Evolutionary conservation across 768 basidiomycete genomes (phyloP).

Genomic region (Boletus patriciae): DNA sequence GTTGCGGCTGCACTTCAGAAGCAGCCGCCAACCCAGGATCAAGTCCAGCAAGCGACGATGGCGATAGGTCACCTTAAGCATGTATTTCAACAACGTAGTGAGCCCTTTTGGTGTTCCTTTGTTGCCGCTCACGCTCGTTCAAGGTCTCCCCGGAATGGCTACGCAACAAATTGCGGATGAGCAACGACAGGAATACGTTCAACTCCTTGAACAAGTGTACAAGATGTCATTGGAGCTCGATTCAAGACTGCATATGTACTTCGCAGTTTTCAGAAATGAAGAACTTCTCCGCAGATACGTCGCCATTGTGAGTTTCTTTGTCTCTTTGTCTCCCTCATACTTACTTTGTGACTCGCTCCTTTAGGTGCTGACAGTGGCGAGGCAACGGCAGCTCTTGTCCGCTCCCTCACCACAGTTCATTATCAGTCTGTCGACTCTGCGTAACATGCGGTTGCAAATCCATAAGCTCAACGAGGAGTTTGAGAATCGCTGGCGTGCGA

Average conservation of each 20-base stretch:
- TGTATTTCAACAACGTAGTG: constrained; percentile 35
- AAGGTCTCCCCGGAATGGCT: constrained; percentile 39
- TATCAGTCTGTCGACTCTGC: constrained; percentile 39
- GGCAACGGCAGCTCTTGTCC: constrained; percentile 30
- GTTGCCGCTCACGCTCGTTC: constrained; percentile 9
- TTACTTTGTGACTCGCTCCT: constrained; percentile 9
- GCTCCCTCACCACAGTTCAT: constrained; percentile 33
- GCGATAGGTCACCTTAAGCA: constrained; percentile 36
- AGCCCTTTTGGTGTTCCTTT: constrained; percentile 13
- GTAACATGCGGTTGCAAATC: constrained; percentile 45
- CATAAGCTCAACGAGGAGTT: constrained; percentile 44
- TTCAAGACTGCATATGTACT: constrained; percentile 47
- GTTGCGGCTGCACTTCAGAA: constrained; percentile 1
- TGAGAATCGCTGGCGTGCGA: constrained; percentile 27
- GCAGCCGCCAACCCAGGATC: constrained; percentile 32
- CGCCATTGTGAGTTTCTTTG: constrained; percentile 48
- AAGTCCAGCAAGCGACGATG: constrained; percentile 31
- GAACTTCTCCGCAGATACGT: constrained; percentile 50
- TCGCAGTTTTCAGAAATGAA: constrained; percentile 47
- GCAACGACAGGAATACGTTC: constrained; percentile 53
- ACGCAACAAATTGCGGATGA: constrained; percentile 48
- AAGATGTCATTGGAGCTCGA: constrained; percentile 51
- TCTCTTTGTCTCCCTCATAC: constrained; percentile 11
- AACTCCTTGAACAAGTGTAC: constrained; percentile 48
- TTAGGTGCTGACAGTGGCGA: constrained; percentile 46